Percentiles rank a stretch among this genome's conserved stretches.
Conservation (phyloP, 2,329 filamentous ascomycete genomes). For the Malbranchea zuffiana region DNA sequence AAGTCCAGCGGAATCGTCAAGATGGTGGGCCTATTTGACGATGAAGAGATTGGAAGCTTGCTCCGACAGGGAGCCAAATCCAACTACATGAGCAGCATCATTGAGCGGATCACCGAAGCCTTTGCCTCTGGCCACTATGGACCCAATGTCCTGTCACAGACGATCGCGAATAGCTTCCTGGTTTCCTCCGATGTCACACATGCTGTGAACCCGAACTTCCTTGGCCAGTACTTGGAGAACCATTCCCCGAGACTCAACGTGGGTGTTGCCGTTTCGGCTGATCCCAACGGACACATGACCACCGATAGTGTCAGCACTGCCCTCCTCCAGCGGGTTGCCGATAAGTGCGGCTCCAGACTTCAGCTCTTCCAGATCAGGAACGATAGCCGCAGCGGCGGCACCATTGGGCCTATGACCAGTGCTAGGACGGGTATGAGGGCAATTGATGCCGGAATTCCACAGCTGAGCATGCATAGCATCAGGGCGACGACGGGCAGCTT, state of each 20-base stretch:
- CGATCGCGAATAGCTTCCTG: constrained; percentile 84
- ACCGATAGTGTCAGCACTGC: constrained; percentile 79
- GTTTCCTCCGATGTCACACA: constrained; percentile 89
- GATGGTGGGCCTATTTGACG: constrained; percentile 87
- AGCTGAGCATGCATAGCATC: constrained; percentile 89
- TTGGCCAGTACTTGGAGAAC: constrained; percentile 67
- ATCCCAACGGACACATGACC: constrained; percentile 92
- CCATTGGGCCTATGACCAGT: constrained; percentile 85
- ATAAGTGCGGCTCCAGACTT: constrained; percentile 57
- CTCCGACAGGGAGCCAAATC: constrained; percentile 80
- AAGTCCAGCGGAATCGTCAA: constrained; percentile 58
- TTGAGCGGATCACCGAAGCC: constrained; percentile 67
- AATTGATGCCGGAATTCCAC: constrained; percentile 79
- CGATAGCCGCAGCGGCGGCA: constrained; percentile 78
- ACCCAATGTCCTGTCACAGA: constrained; percentile 58
- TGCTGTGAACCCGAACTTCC: constrained; percentile 90
- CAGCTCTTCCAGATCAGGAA: constrained; percentile 95
- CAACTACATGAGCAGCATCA: constrained; percentile 72
- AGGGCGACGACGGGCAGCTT: constrained; percentile 75
- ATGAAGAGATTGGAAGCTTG: constrained; percentile 89
- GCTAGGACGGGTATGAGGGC: constrained; percentile 68
- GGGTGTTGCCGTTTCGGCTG: constrained; percentile 66
- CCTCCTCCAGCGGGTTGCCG: constrained; percentile 66
- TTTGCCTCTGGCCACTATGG: constrained; percentile 39
- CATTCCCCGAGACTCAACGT: constrained; percentile 84